Conservation (phyloP, 495 filamentous ascomycete species). For the Wilcoxina mikolae region DNA sequence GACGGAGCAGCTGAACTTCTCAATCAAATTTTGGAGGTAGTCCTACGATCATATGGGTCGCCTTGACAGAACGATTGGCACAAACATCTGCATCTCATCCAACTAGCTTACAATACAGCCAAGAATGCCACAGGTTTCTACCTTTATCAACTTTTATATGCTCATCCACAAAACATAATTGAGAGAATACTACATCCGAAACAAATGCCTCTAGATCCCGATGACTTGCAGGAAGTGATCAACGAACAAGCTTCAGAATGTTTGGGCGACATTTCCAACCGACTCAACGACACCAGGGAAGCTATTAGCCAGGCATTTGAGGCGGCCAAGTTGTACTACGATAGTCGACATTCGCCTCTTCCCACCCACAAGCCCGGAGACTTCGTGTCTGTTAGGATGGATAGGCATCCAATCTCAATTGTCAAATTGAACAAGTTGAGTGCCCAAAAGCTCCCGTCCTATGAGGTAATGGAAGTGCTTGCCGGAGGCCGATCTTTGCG, state of each 20-base stretch:
- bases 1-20: not conserved
- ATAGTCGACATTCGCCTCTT: no score
- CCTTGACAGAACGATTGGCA: no score
- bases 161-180: no score
- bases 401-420: not conserved
- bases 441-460: not conserved
- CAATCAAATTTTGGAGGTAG: constrained; percentile 1
- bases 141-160: no score
- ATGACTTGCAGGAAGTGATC: not conserved
- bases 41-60: no score
- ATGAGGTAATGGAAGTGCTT: not conserved
- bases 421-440: not conserved
- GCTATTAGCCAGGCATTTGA: no score
- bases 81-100: no score
- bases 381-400: not conserved
- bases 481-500: not conserved
- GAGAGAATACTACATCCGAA: no score
- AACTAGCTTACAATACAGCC: no score
- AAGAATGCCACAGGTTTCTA: no score
- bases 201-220: not conserved
- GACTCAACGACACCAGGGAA: not conserved
- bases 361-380: no score
- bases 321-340: no score
- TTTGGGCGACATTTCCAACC: not conserved
- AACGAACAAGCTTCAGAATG: not conserved